Conservation (phyloP, 164 flowering plant genomes). For the Vitis vinifera region ASM3070453v1 NC_081822.1:7514001-7514500, state of each 20-base stretch:
- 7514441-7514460: slow-evolving; percentile 46
- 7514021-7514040: slow-evolving; percentile 56
- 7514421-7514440: slow-evolving; percentile 45
- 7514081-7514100: slow-evolving; percentile 49
- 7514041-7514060: slow-evolving; percentile 58
- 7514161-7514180: slow-evolving; percentile 54
- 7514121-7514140: slow-evolving; percentile 89
- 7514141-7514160: slow-evolving; percentile 53
- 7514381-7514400: slow-evolving; percentile 48
- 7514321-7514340: slow-evolving; percentile 46
- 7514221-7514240: slow-evolving; percentile 56
- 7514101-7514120: slow-evolving; percentile 64
- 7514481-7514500: slow-evolving; percentile 21
- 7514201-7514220: slow-evolving; percentile 58
- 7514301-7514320: slow-evolving; percentile 21
- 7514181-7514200: slow-evolving; percentile 60
- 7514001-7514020: slow-evolving; percentile 56
- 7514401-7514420: slow-evolving; percentile 57
- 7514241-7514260: slow-evolving; percentile 60
- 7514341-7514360: slow-evolving; percentile 45
- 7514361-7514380: slow-evolving; percentile 37
- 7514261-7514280: slow-evolving; percentile 33
- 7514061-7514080: slow-evolving; percentile 47
- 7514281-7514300: slow-evolving; percentile 4
- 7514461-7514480: slow-evolving; percentile 33